Evolutionary conservation across 768 basidiomycete species (phyloP).

Genomic region (Phanerochaete carnosa): DNA sequence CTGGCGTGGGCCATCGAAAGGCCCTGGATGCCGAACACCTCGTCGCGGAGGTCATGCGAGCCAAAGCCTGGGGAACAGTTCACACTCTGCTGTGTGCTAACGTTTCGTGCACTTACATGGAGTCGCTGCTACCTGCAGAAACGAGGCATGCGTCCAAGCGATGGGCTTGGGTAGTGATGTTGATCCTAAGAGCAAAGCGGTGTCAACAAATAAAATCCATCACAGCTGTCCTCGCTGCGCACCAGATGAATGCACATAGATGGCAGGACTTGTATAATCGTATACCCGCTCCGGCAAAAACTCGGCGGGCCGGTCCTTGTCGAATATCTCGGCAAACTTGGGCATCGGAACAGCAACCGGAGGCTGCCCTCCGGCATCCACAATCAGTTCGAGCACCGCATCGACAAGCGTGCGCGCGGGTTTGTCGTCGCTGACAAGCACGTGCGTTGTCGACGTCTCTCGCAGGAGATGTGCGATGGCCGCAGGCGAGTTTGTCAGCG

Average conservation of each 20-base stretch:
- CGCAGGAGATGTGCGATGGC: constrained; percentile 26
- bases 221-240: background rate
- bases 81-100: too few relatives aligned
- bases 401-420: constrained; percentile 20
- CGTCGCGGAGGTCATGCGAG: background rate
- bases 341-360: constrained; percentile 10
- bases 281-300: background rate
- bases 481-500: constrained; percentile 17
- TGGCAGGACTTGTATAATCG: background rate
- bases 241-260: constrained; percentile 16
- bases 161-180: constrained; percentile 10
- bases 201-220: background rate
- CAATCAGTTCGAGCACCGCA: constrained; percentile 17
- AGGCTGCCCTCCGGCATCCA: background rate
- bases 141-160: constrained; percentile 11
- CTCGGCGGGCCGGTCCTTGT: background rate
- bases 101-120: constrained; percentile 4
- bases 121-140: background rate
- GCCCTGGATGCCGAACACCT: background rate
- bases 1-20: background rate
- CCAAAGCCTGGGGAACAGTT: background rate
- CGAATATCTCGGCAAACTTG: constrained; percentile 11
- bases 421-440: constrained; percentile 26
- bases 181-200: constrained; percentile 5
- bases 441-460: constrained; percentile 14